A percentile compares a stretch with the other conserved stretches of the same genome.
Evolutionary conservation across 306 rosid species (phyloP).

Genomic region (Cucurbita maxima): DNA sequence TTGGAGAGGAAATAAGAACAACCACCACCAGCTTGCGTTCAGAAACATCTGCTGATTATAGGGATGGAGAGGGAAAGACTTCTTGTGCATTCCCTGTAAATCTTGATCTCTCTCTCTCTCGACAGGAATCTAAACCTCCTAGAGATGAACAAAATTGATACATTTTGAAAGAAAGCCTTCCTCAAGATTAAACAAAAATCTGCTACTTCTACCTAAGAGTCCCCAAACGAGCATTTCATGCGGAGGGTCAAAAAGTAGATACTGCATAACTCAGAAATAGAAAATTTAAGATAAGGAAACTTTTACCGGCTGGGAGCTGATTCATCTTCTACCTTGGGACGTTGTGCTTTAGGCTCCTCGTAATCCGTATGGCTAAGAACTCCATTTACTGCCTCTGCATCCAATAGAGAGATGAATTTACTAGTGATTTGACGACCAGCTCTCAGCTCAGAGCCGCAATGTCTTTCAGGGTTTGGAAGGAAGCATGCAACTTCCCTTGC

Average conservation of each 20-base stretch:
- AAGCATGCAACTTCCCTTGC: constrained; percentile 77
- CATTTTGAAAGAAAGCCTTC: not conserved
- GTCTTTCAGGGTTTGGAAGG: constrained; percentile 92
- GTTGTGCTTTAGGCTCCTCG: constrained; percentile 43
- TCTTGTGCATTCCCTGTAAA: not conserved
- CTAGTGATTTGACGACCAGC: constrained; percentile 86
- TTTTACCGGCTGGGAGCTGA: not conserved
- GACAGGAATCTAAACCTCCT: not conserved
- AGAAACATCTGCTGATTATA: not conserved
- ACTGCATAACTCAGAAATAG: not conserved
- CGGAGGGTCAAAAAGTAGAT: not conserved
- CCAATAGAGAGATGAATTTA: constrained; percentile 78
- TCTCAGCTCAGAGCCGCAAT: constrained; percentile 95
- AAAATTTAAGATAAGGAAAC: not conserved
- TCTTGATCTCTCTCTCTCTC: not conserved
- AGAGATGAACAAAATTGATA: not conserved
- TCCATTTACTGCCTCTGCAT: constrained; percentile 54
- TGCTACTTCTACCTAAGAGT: not conserved
- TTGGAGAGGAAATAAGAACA: not conserved
- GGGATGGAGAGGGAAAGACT: not conserved
- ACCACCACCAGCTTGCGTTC: not conserved
- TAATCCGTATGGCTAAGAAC: constrained; percentile 35
- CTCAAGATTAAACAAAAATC: not conserved
- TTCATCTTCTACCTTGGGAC: constrained; percentile 39
- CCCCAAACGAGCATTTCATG: not conserved